Evolutionary conservation across 176 grass and related monocot genomes (phyloP).

Genomic region (Oryza glumipatula): DNA sequence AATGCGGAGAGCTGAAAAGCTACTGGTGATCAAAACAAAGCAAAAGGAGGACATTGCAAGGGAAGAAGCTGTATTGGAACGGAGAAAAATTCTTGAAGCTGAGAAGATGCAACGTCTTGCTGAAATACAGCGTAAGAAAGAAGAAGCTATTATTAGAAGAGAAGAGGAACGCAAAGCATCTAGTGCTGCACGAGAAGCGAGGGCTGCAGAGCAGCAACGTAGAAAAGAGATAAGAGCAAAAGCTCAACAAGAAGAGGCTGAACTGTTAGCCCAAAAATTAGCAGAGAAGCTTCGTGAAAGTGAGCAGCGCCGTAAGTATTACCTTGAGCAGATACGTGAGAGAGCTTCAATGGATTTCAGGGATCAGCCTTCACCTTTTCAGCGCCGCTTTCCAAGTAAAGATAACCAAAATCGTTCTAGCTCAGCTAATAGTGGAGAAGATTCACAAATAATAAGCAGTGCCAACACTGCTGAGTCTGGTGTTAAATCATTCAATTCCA

Average conservation of each 20-base stretch:
- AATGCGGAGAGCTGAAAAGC: conserved; percentile 96
- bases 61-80: conserved; percentile 98
- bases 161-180: conserved; percentile 99
- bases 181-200: conserved; percentile 92
- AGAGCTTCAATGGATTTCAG: conserved; percentile 99
- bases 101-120: conserved; percentile 97
- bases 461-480: conserved; percentile 56
- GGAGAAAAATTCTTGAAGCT: conserved; percentile 93
- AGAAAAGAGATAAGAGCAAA: conserved; percentile 98
- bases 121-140: conserved; percentile 97
- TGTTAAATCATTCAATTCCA: conserved; percentile 62
- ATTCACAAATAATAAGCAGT: conserved; percentile 58
- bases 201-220: conserved; percentile 80
- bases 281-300: conserved; percentile 97
- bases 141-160: conserved; percentile 95
- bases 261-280: conserved; percentile 92
- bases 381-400: conserved; percentile 88
- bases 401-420: conserved; percentile 69
- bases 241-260: conserved; percentile 92
- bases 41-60: conserved; percentile 98
- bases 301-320: conserved; percentile 95
- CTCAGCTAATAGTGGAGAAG: conserved; percentile 70
- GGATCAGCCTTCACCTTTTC: conserved; percentile 95
- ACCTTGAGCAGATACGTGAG: conserved; percentile 99
- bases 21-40: conserved; percentile 96